phyloP scores from a whole-genome alignment of 2,329 filamentous ascomycete species.

The Fusarium torreyae region DNA sequence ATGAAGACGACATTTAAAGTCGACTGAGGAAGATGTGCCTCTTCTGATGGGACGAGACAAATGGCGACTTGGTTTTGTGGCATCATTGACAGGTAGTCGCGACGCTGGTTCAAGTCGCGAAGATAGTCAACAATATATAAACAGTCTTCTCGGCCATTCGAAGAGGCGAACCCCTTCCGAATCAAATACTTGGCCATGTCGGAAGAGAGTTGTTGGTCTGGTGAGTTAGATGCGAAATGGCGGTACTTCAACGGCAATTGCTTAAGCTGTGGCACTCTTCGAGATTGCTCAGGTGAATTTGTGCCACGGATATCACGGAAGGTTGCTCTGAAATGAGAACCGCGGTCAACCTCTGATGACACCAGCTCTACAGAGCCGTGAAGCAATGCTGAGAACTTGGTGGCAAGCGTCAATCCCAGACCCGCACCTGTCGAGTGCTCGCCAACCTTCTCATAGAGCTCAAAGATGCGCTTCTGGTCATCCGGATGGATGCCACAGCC shows the following conservation, averaged over 20 bases:
- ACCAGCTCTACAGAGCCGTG: conserved; percentile 57
- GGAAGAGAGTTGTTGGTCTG: not conserved
- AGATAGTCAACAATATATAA: conserved; percentile 37
- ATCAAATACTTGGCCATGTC: conserved; percentile 22
- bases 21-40: not conserved
- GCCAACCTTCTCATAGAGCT: conserved; percentile 60
- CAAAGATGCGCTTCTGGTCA: conserved; percentile 58
- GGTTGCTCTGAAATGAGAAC: conserved; percentile 58
- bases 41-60: conserved; percentile 31
- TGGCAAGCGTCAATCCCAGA: conserved; percentile 60
- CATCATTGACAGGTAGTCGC: conserved; percentile 1
- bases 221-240: not conserved
- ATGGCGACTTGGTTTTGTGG: conserved; percentile 24
- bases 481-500: conserved; percentile 57
- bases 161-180: conserved; percentile 18
- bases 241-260: conserved; percentile 25
- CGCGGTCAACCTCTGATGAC: conserved; percentile 53
- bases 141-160: not conserved
- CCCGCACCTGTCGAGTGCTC: conserved; percentile 57
- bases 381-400: conserved; percentile 58
- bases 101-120: conserved; percentile 13
- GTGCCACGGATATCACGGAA: conserved; percentile 32
- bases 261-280: not conserved
- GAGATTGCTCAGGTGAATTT: not conserved
- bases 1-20: conserved; percentile 35